phyloP scores from a whole-genome alignment of 495 filamentous ascomycete species.

The Pseudoneurospora amorphoporcata region DNA sequence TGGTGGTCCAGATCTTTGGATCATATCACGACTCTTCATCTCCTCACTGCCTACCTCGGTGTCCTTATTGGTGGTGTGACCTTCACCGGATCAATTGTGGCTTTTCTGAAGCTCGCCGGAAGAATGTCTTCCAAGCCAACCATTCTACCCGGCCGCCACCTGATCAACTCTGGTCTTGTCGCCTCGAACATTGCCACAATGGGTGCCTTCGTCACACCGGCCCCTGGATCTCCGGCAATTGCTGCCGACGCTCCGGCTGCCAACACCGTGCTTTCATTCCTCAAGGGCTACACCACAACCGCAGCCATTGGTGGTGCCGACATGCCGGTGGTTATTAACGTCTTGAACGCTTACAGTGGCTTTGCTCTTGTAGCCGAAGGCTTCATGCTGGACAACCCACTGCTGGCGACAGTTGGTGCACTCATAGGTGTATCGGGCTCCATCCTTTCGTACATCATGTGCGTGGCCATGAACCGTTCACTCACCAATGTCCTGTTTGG shows the following conservation, averaged over 20 bases:
- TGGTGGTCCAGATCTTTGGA: slow-evolving; percentile 33
- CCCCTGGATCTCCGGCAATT: slow-evolving; percentile 59
- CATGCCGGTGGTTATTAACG: slow-evolving; percentile 80
- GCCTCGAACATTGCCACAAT: slow-evolving; percentile 66
- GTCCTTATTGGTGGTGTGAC: slow-evolving; percentile 75
- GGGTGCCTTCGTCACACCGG: slow-evolving; percentile 67
- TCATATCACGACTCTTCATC: slow-evolving; percentile 58
- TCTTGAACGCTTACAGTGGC: slow-evolving; percentile 75
- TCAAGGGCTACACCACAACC: slow-evolving; percentile 75
- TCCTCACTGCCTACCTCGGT: slow-evolving; percentile 70
- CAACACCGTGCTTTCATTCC: slow-evolving; percentile 64
- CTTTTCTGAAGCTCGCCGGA: slow-evolving; percentile 69
- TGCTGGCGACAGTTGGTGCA: slow-evolving; percentile 68
- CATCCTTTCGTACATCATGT: slow-evolving; percentile 74
- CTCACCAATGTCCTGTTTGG: slow-evolving; percentile 75
- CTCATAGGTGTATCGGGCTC: slow-evolving; percentile 74
- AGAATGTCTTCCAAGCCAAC: slow-evolving; percentile 64
- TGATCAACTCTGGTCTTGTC: slow-evolving; percentile 59
- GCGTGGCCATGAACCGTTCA: slow-evolving; percentile 74
- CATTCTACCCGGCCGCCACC: slow-evolving; percentile 57
- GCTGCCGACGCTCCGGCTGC: slow-evolving; percentile 62
- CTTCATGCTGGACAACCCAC: slow-evolving; percentile 74
- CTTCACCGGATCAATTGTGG: slow-evolving; percentile 74
- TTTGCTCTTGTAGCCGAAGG: slow-evolving; percentile 78
- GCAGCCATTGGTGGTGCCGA: slow-evolving; percentile 77